Conservation (phyloP, 768 basidiomycete species). For the Mycena venus region DNA sequence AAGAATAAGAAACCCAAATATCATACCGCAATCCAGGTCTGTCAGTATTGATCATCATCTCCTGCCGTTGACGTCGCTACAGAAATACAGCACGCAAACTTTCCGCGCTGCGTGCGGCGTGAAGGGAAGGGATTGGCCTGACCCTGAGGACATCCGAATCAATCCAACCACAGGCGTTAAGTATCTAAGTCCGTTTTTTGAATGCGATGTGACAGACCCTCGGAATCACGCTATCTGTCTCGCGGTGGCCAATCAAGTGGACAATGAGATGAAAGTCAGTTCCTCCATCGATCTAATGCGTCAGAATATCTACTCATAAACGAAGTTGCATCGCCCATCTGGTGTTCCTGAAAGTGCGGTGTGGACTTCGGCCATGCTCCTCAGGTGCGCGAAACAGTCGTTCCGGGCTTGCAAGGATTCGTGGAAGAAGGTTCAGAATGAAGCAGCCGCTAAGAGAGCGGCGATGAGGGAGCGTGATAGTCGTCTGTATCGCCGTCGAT, state of each 20-base stretch:
- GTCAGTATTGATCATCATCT: too few species aligned
- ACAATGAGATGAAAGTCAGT: background rate
- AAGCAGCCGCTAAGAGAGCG: background rate
- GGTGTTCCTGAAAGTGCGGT: background rate
- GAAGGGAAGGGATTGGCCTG: background rate
- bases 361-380: background rate
- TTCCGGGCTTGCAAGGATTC: background rate
- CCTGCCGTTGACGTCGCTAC: background rate
- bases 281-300: background rate
- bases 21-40: too few species aligned
- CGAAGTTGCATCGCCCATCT: background rate
- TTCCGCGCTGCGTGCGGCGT: background rate
- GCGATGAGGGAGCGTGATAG: background rate
- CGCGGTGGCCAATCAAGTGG: background rate
- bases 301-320: background rate
- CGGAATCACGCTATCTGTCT: background rate
- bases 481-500: background rate
- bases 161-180: background rate
- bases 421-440: background rate
- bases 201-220: background rate
- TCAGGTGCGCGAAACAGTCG: background rate
- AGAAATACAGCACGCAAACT: background rate
- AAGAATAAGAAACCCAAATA: too few species aligned
- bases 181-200: background rate
- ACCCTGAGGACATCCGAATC: background rate